A percentile compares a stretch with the other conserved stretches of the same genome.
These are phyloP conservation scores for Phylloporus rhodoxanthus DNA, from an alignment of 768 basidiomycete species.

Conservation along the genomic window DNA sequence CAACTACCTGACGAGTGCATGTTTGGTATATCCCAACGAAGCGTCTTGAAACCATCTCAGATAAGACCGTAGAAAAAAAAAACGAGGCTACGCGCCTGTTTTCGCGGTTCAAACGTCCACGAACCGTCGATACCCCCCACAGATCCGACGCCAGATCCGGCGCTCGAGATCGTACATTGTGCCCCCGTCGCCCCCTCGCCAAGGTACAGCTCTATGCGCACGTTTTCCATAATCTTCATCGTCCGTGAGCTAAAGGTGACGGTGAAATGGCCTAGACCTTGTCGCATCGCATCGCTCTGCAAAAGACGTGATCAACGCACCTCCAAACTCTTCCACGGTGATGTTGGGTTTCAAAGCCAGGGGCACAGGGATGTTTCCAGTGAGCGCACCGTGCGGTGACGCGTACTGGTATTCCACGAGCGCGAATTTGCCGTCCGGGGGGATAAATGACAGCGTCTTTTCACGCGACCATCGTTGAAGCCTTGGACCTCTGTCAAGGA, in stretches of 20 bases:
- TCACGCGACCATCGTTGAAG: constrained; percentile 75
- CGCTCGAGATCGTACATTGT: constrained; percentile 63
- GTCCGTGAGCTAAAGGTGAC: constrained; percentile 59
- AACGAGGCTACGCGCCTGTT: constrained; percentile 39
- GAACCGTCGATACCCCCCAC: constrained; percentile 45
- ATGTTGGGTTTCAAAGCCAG: constrained; percentile 45
- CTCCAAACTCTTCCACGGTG: constrained; percentile 27
- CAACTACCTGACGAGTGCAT: constrained; percentile 63
- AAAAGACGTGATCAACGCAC: constrained; percentile 7
- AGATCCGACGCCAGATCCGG: constrained; percentile 42
- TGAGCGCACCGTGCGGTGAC: constrained; percentile 31
- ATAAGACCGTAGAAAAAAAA: background rate
- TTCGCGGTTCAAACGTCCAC: constrained; percentile 76
- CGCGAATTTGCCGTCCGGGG: constrained; percentile 85
- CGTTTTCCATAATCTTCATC: constrained; percentile 62
- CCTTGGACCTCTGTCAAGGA: constrained; percentile 35
- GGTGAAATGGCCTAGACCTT: constrained; percentile 49
- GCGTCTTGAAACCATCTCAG: constrained; percentile 38
- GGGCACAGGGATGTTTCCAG: constrained; percentile 47
- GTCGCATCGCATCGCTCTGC: background rate
- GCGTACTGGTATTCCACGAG: constrained; percentile 78
- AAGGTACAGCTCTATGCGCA: constrained; percentile 66
- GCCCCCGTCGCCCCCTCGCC: constrained; percentile 70
- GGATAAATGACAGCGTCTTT: constrained; percentile 80
- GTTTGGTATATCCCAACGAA: constrained; percentile 75